These are phyloP conservation scores for Zizania palustris DNA, from an alignment of 202 grass and related monocot genomes.

Conservation along the genomic window DNA sequence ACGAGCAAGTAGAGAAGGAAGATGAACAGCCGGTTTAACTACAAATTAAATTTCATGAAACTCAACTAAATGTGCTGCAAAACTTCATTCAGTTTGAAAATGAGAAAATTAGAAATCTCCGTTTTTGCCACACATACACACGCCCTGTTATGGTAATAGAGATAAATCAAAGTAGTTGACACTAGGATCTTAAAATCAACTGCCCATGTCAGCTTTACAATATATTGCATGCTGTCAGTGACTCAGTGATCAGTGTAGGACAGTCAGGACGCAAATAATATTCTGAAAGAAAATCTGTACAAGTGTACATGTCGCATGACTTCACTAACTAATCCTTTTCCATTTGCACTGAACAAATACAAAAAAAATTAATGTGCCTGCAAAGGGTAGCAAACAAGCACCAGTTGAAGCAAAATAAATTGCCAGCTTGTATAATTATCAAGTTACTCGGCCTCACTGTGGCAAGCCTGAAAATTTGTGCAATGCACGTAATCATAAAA, in stretches of 20 bases:
- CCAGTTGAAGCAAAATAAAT: conserved; percentile 18
- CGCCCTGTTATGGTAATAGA: not conserved
- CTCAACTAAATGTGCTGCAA: not conserved
- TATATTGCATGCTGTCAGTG: conserved; percentile 1
- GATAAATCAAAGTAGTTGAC: not conserved
- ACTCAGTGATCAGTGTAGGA: not conserved
- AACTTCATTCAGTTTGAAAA: not conserved
- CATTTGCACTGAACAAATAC: not conserved
- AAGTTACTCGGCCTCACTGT: not conserved
- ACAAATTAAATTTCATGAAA: conserved; percentile 5
- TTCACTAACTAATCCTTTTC: not conserved
- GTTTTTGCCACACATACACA: not conserved
- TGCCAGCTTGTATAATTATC: not conserved
- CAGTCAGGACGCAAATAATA: not conserved
- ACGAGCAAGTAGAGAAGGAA: not conserved
- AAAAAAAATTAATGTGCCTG: not conserved
- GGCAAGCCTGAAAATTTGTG: conserved; percentile 5
- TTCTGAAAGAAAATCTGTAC: not conserved
- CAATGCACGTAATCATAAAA: not conserved
- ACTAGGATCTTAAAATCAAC: conserved; percentile 7
- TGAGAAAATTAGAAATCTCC: not conserved
- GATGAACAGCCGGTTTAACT: not conserved
- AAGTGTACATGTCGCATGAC: not conserved
- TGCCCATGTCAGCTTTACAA: not conserved
- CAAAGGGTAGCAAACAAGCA: not conserved